Evolutionary conservation across 1,284 basidiomycete genomes (phyloP), one percentile per base, ranked within the genome.

Genomic region (Malassezia equina): DNA sequence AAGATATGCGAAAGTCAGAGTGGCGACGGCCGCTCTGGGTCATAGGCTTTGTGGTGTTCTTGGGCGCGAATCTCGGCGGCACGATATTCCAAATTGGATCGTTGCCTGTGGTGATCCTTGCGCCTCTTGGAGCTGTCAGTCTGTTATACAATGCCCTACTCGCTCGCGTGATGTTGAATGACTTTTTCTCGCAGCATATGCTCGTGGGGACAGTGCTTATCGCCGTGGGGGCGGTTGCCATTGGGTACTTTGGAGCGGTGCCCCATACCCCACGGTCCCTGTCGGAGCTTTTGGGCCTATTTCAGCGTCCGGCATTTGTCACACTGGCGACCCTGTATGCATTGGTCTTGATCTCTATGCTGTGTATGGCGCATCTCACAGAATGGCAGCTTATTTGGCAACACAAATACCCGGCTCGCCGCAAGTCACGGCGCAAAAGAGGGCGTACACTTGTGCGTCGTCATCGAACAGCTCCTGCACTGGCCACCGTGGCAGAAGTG

Each of bases 71-170:
- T 75, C 78, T 95, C 57, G 80, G 93, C 52, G 88, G 88, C n/a
- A 90, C 88, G 1, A 78, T 95, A 25, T 88, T 94, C 64, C 91
- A 95, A 77, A 90, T 96, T 51, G 90, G 89, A 6, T 88, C 90
- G 0, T 80, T 96, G 9, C 71, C 71, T 7, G 69, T 74, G 31
- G 70, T 73, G 34, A 72, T 74, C 53, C 61, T 74, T 25, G 71
- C 71, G 1, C 90, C 90, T 0, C 81, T 96, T 1, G 91, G 91
- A 19, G 91, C 90, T 1, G 86, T 81, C 41, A 90, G 88, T 7
- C 81, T 96, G 29, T 81, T 95, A 23, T 95, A 88, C 86, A 96
- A 96, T 75, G 89, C 89, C 3, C 83, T 95, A 66, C 90, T 95
- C 63, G 90, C 90, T 9, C 81, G 84, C 25, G 73, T 93, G 47